Percentiles rank a stretch among this genome's conserved stretches.
phyloP scores from a whole-genome alignment of 1,139 yeast species.

The Geotrichum australiense region DNA sequence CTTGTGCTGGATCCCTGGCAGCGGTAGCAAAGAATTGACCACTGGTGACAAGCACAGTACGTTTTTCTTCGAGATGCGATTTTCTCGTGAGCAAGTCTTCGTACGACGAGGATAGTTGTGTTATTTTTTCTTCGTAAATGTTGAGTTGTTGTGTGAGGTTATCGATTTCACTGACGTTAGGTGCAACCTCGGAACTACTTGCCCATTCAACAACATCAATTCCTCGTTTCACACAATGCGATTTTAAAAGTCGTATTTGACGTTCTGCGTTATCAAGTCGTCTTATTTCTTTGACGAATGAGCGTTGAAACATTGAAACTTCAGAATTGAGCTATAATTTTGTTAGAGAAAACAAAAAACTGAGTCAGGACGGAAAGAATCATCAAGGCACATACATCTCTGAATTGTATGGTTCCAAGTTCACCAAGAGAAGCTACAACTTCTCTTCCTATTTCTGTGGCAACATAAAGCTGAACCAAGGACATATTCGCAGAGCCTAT shows the following conservation, averaged over 20 bases:
- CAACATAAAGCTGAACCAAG: constrained; percentile 81
- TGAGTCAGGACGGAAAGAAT: neutral
- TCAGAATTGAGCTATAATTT: constrained; percentile 50
- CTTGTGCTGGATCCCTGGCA: constrained; percentile 25
- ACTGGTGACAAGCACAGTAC: constrained; percentile 62
- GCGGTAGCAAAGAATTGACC: constrained; percentile 53
- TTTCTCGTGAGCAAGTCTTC: constrained; percentile 49
- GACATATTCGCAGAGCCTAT: constrained; percentile 90
- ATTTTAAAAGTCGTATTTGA: constrained; percentile 39
- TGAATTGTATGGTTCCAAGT: constrained; percentile 74
- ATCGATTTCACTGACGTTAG: constrained; percentile 65
- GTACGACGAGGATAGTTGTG: constrained; percentile 50
- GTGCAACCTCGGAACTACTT: constrained; percentile 33
- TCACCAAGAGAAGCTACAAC: constrained; percentile 77
- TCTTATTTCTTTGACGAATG: constrained; percentile 77
- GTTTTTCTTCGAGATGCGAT: constrained; percentile 53
- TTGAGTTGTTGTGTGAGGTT: constrained; percentile 64
- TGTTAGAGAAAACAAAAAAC: neutral
- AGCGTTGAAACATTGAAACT: constrained; percentile 76
- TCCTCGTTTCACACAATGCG: constrained; percentile 27
- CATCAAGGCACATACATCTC: constrained; percentile 42
- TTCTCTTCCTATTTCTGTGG: constrained; percentile 86
- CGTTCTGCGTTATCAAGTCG: constrained; percentile 57
- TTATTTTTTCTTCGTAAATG: constrained; percentile 51
- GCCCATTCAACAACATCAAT: constrained; percentile 27